Evolutionary conservation across 768 basidiomycete species (phyloP), one percentile per base, ranked within the genome.

Genomic region (Naganishia friedmannii): DNA sequence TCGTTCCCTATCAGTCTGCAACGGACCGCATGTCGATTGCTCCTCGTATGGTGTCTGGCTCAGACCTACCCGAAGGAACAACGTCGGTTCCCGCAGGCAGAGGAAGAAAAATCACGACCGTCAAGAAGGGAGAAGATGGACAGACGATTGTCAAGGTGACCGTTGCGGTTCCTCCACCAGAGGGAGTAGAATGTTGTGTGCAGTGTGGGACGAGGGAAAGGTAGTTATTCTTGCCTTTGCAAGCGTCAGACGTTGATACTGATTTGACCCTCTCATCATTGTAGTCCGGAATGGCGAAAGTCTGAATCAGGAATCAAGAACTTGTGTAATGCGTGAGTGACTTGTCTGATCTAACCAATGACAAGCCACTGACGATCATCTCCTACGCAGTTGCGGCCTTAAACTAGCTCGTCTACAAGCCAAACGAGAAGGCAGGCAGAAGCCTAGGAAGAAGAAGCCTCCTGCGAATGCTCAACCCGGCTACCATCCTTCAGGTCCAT

Each of bases 281-380:
- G 1, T 39, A 70, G 71, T 51, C 79, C 79, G 45, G 79, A 80
- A 57, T 80, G 79, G 79, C 71, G 79, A 28, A 68, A 77, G 57
- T 77, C 72, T 42, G 79, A 79, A 63, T 73, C 58, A 34, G 79
- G 79, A 13, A 73, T 77, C 71, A 80, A 80, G 69, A 77, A 80
- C 63, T 53, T 80, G 23, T 80, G 79, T 66, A 80, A 80, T 63
- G 79, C 79, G 78, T 80, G 69, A 80, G 79, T 80, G 4, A 1
- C 2, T 45, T 26, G 21, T 56, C 23, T 45, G 32, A 54, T 60
- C 17, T 29, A 2, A 34, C 17, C 29, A 0, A 32, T 7, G 51
- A 37, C 55, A 0, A 67, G 0, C 2, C 42, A 8, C 28, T 26
- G 39, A 58, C 55, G 63, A 65, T 39, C 0, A 0, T 37, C 34